These are phyloP conservation scores for Zymoseptoria crescenta DNA, from an alignment of 2,329 filamentous ascomycete genomes.

Conservation along the genomic window DNA sequence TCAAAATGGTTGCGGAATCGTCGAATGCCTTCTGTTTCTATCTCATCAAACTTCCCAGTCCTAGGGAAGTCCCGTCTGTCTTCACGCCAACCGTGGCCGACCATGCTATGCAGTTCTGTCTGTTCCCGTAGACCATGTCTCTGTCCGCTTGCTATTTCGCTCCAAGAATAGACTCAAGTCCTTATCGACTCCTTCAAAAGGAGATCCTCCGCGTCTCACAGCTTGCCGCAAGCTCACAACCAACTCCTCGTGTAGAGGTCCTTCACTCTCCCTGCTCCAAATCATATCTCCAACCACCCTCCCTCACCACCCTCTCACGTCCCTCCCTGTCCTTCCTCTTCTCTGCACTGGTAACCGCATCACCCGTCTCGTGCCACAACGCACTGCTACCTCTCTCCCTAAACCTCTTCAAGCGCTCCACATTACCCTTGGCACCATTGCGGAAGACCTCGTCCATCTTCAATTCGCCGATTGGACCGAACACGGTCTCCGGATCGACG, in stretches of 20 bases:
- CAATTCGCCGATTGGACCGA: slow-evolving; percentile 78
- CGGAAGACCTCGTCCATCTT: slow-evolving; percentile 96
- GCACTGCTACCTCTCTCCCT: slow-evolving; percentile 86
- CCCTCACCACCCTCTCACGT: slow-evolving; percentile 67
- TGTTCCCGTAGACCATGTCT: background rate
- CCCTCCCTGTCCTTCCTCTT: slow-evolving; percentile 71
- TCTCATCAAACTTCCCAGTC: background rate
- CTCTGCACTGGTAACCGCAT: slow-evolving; percentile 80
- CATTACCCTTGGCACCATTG: slow-evolving; percentile 53
- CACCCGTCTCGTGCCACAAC: slow-evolving; percentile 71
- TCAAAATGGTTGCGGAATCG: background rate
- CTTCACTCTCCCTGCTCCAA: slow-evolving; percentile 4
- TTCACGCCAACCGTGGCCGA: background rate
- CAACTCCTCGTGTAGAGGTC: background rate
- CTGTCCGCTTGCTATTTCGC: background rate
- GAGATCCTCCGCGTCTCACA: no score
- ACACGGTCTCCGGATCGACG: slow-evolving; percentile 75
- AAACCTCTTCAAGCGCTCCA: slow-evolving; percentile 79
- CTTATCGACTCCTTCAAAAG: background rate
- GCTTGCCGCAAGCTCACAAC: background rate
- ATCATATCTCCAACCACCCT: slow-evolving; percentile 75
- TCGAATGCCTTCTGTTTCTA: background rate
- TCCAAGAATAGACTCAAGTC: background rate
- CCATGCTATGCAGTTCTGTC: background rate
- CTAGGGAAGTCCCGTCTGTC: background rate